Evolutionary conservation across 345 rosid genomes (phyloP).

Genomic region (Pistacia atlantica): DNA sequence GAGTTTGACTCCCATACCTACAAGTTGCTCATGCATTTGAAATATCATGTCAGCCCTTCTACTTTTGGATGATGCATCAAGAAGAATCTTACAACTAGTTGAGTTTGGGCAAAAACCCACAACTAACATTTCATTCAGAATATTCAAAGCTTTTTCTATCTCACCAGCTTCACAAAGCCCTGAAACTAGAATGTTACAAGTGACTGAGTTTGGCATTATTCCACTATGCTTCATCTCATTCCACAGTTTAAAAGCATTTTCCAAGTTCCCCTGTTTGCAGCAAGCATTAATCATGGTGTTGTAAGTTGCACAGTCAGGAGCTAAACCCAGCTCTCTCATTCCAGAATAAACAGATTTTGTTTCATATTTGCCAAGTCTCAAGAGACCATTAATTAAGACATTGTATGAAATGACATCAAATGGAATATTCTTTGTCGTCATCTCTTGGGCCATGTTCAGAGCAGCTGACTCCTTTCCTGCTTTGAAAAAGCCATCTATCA

Average conservation of each 20-base stretch:
- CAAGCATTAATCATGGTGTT: slow-evolving; percentile 73
- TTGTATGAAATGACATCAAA: slow-evolving; percentile 84
- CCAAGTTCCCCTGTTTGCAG: slow-evolving; percentile 57
- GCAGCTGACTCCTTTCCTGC: slow-evolving; percentile 72
- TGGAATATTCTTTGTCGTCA: slow-evolving; percentile 57
- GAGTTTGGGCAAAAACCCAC: slow-evolving; percentile 55
- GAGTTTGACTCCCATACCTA: slow-evolving; percentile 57
- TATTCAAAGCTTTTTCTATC: slow-evolving; percentile 51
- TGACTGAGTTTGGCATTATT: slow-evolving; percentile 61
- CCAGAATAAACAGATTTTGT: slow-evolving; percentile 51
- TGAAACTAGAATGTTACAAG: slow-evolving; percentile 60
- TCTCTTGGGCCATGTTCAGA: slow-evolving; percentile 64
- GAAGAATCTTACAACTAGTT: slow-evolving; percentile 52
- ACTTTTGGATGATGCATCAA: slow-evolving; percentile 53
- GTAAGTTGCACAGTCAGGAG: slow-evolving; percentile 68
- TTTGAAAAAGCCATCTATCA: slow-evolving; percentile 88
- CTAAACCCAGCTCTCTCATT: slow-evolving; percentile 70
- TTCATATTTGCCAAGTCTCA: slow-evolving; percentile 58
- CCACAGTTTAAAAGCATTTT: slow-evolving; percentile 60
- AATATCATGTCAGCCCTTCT: slow-evolving; percentile 57
- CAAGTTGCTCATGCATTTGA: slow-evolving; percentile 58
- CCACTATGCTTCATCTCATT: slow-evolving; percentile 61
- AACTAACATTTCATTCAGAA: slow-evolving; percentile 55
- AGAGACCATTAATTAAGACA: slow-evolving; percentile 71
- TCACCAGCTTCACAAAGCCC: slow-evolving; percentile 55